phyloP scores from a whole-genome alignment of 805 yeast species.

The Henningerozyma blattae region DNA sequence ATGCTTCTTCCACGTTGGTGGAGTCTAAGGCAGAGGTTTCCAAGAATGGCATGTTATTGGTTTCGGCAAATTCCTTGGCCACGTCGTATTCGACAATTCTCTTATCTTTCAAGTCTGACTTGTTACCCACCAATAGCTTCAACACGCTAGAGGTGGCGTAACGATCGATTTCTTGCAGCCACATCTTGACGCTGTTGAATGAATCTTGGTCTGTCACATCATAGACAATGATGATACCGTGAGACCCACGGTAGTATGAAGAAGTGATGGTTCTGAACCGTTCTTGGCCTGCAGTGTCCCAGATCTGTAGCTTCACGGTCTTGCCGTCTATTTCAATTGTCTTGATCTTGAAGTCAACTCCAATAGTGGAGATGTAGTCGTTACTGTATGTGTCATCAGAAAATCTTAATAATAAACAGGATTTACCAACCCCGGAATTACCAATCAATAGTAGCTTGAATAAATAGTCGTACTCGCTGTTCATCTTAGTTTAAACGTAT shows the following conservation, averaged over 20 bases:
- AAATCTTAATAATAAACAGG: constrained; percentile 86
- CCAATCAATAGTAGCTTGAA: constrained; percentile 93
- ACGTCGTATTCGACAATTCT: constrained; percentile 91
- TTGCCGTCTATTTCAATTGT: constrained; percentile 92
- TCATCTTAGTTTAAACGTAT: constrained; percentile 32
- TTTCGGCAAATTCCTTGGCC: constrained; percentile 96
- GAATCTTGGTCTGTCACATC: constrained; percentile 97
- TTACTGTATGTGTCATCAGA: constrained; percentile 97
- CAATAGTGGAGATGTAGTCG: constrained; percentile 94
- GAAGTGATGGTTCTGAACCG: constrained; percentile 96
- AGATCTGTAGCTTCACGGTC: constrained; percentile 92
- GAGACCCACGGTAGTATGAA: constrained; percentile 96
- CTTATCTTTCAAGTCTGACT: constrained; percentile 87
- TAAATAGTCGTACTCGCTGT: constrained; percentile 93
- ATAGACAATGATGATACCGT: constrained; percentile 94
- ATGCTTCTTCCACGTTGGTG: constrained; percentile 96
- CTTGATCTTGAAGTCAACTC: constrained; percentile 88
- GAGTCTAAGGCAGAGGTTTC: constrained; percentile 94
- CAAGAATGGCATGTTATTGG: constrained; percentile 78
- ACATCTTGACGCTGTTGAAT: constrained; percentile 91
- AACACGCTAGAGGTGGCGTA: constrained; percentile 96
- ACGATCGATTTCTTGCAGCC: constrained; percentile 97
- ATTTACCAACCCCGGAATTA: constrained; percentile 97
- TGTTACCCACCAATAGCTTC: constrained; percentile 92
- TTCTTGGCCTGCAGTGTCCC: constrained; percentile 99